These are phyloP conservation scores for Phylloporus arenicola DNA, from an alignment of 768 basidiomycete species.

Conservation along the genomic window DNA sequence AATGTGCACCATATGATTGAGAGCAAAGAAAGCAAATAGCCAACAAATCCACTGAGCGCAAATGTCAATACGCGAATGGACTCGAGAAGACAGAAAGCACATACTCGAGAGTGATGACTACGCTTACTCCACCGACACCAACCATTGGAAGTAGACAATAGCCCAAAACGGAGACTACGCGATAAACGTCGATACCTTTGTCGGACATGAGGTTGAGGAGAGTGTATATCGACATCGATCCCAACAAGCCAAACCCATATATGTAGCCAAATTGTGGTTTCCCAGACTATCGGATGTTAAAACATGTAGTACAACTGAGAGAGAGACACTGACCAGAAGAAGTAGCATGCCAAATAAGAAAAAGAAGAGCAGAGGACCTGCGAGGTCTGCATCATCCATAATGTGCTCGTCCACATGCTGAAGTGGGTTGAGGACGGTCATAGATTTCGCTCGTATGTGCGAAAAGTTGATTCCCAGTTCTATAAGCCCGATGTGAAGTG, in stretches of 20 bases:
- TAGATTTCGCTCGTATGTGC: slow-evolving; percentile 89
- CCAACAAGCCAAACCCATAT: slow-evolving; percentile 95
- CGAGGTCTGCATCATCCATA: slow-evolving; percentile 99
- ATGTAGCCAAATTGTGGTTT: slow-evolving; percentile 99
- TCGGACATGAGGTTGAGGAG: slow-evolving; percentile 97
- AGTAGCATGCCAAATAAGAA: slow-evolving; percentile 93
- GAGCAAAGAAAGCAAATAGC: slow-evolving; percentile 75
- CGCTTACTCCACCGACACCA: slow-evolving; percentile 83
- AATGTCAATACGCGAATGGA: slow-evolving; percentile 1
- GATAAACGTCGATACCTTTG: slow-evolving; percentile 90
- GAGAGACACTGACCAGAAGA: slow-evolving; percentile 64
- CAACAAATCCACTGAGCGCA: slow-evolving; percentile 62
- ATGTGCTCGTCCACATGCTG: slow-evolving; percentile 80
- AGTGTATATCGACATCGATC: slow-evolving; percentile 85
- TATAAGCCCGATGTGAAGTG: slow-evolving; percentile 28
- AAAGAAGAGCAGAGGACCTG: slow-evolving; percentile 91
- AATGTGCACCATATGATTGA: slow-evolving; percentile 97
- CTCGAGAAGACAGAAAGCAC: slow-evolving; percentile 29
- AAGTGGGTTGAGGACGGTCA: slow-evolving; percentile 94
- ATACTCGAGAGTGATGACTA: slow-evolving; percentile 83
- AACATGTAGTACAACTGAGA: neutral
- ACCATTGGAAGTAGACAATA: slow-evolving; percentile 98
- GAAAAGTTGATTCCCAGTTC: slow-evolving; percentile 97
- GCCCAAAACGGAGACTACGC: slow-evolving; percentile 90
- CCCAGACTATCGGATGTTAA: slow-evolving; percentile 63